These are phyloP conservation scores for Larix sibirica DNA, from an alignment of 83 land plant species.

Conservation along the genomic window DNA sequence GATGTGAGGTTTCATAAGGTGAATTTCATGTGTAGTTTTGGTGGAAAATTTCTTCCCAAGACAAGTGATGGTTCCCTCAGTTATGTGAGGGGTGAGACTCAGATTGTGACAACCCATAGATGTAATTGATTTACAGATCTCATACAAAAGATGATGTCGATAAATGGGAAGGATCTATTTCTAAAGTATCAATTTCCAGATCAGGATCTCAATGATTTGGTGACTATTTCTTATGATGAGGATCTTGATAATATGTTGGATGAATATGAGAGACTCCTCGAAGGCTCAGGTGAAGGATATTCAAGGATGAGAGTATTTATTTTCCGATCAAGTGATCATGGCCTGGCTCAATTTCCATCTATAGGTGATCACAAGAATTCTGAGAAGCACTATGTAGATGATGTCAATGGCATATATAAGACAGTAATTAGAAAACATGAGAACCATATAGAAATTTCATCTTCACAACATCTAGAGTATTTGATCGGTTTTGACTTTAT, in stretches of 20 bases:
- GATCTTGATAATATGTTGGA: slow-evolving; percentile 82
- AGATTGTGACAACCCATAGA: slow-evolving; percentile 42
- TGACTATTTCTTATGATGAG: slow-evolving; percentile 62
- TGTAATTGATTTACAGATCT: slow-evolving; percentile 38
- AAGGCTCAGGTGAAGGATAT: slow-evolving; percentile 47
- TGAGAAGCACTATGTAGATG: slow-evolving; percentile 64
- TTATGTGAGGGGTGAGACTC: slow-evolving; percentile 71
- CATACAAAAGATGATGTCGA: slow-evolving; percentile 42
- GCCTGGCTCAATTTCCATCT: slow-evolving; percentile 23
- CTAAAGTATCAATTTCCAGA: slow-evolving; percentile 72
- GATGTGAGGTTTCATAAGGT: slow-evolving; percentile 26
- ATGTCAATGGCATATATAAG: slow-evolving; percentile 65
- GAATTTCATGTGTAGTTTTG: slow-evolving; percentile 70
- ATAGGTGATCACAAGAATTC: slow-evolving; percentile 39
- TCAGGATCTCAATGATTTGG: too few species aligned
- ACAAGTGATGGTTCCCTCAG: slow-evolving; percentile 68
- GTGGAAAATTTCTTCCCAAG: slow-evolving; percentile 66
- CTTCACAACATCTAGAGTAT: slow-evolving; percentile 41
- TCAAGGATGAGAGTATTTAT: slow-evolving; percentile 59
- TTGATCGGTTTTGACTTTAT: slow-evolving; percentile 28
- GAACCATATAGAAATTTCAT: slow-evolving; percentile 29
- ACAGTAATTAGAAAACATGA: slow-evolving; percentile 23
- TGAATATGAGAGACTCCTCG: slow-evolving; percentile 33
- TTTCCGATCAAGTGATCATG: slow-evolving; percentile 51
- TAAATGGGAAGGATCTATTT: slow-evolving; percentile 26